Evolutionary conservation across 495 filamentous ascomycete species (phyloP), one percentile per base, ranked within the genome.

Genomic region (Talaromyces wortmannii): DNA sequence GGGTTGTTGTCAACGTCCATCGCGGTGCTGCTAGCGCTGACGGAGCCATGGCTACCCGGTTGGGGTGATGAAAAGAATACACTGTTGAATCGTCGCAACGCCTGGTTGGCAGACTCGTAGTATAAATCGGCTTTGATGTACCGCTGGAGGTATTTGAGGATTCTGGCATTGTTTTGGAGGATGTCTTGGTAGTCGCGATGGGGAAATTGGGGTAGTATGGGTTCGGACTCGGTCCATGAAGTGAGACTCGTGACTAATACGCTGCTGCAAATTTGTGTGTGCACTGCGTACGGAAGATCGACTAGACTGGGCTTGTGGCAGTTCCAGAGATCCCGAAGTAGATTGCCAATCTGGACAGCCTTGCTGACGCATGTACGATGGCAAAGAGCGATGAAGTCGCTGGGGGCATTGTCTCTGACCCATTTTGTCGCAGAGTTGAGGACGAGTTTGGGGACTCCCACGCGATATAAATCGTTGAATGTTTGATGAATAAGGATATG

Each of bases 51-150:
- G 1, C 23, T 15, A 15, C 48, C 3, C 7, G 36, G 36, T 13
- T 13, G 36, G 36, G 8, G 36, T 5, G 36, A 8, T 40, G 36
- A 5, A 50, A 31, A 33, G 29, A 32, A 50, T 2, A 48, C 10
- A 48, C 6, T 50, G 17, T 33, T 32, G 11, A 50, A 50, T 1
- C 48, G 29, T 32, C 48, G 29, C 18, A 50, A 32, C 31, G 48
- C 48, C 48, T 50, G 48, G 23, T 31, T 31, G 12, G 48, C 48
- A 12, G 48, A 50, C 30, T 50, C 48, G 23, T 33, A 50, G 48
- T 50, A 50, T 30, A 30, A 32, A 32, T 50, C 48, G 12, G 29
- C 48, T 33, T 50, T 50, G 48, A 50, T 50, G 30, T 50, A 50
- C 13, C 29, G 31, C n/a, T 29, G 23, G 7, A 50, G 48, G n/a